Evolutionary conservation across 2,329 filamentous ascomycete genomes (phyloP).

Genomic region (Colletotrichum tropicicola): DNA sequence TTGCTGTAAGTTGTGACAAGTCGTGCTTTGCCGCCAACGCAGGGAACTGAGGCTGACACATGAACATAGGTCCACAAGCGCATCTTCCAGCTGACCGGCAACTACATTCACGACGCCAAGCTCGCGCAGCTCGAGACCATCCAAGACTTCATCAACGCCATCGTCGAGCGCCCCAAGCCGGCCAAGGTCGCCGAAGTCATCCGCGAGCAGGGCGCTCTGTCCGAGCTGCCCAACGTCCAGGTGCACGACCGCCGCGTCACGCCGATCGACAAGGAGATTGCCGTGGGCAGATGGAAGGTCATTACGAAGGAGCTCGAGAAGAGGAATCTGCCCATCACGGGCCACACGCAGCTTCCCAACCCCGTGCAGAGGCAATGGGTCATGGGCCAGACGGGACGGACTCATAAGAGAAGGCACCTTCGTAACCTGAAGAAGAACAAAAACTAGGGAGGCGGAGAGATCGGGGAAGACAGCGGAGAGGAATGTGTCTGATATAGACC

Average conservation of each 20-base stretch:
- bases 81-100: constrained; percentile 82
- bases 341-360: constrained; percentile 49
- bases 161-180: constrained; percentile 63
- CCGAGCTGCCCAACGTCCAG: constrained; percentile 73
- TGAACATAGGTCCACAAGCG: constrained; percentile 77
- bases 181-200: constrained; percentile 72
- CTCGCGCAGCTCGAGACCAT: constrained; percentile 66
- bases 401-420: no score
- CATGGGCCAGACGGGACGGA: constrained; percentile 46
- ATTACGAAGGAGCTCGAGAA: constrained; percentile 75
- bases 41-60: neutral
- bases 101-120: constrained; percentile 75
- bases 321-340: constrained; percentile 67
- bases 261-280: constrained; percentile 75
- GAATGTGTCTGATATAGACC: constrained; percentile 17
- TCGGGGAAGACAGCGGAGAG: neutral
- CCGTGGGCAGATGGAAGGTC: constrained; percentile 80
- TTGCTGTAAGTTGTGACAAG: constrained; percentile 77
- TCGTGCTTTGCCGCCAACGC: no score
- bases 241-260: constrained; percentile 73
- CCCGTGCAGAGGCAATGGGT: constrained; percentile 55
- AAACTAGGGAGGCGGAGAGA: constrained; percentile 5
- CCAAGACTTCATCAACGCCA: constrained; percentile 61
- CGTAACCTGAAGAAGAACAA: no score
- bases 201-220: constrained; percentile 53